Conservation (phyloP, 768 basidiomycete species). For the Tephrocybe sp. region DNA sequence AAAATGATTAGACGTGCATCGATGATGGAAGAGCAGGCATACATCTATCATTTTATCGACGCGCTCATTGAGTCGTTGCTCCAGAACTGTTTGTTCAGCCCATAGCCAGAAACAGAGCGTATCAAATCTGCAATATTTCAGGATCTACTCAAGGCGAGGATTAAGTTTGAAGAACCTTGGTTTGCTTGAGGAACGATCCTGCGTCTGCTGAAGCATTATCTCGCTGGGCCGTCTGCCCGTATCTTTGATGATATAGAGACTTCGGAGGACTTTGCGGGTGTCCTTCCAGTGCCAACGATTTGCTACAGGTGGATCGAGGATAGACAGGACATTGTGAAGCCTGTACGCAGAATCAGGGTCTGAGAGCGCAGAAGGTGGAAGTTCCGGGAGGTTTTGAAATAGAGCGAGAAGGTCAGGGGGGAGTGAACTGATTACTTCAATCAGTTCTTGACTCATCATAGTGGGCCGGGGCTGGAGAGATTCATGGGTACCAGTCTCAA, state of each 20-base stretch:
- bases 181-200: slow-evolving; percentile 25
- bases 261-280: slow-evolving; percentile 84
- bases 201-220: slow-evolving; percentile 61
- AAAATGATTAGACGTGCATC: neutral
- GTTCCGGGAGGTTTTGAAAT: slow-evolving; percentile 56
- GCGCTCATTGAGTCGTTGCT: slow-evolving; percentile 68
- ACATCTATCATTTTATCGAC: slow-evolving; percentile 92
- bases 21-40: slow-evolving; percentile 10
- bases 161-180: slow-evolving; percentile 46
- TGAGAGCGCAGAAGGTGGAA: slow-evolving; percentile 52
- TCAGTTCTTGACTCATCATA: slow-evolving; percentile 27
- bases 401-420: slow-evolving; percentile 45
- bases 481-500: slow-evolving; percentile 18
- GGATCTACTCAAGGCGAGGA: slow-evolving; percentile 2
- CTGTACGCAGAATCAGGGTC: slow-evolving; percentile 56
- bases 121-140: slow-evolving; percentile 54
- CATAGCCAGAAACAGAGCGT: slow-evolving; percentile 92
- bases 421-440: slow-evolving; percentile 39
- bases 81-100: slow-evolving; percentile 60
- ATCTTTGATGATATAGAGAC: slow-evolving; percentile 73
- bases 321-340: slow-evolving; percentile 63
- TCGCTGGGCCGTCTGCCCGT: slow-evolving; percentile 64
- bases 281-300: slow-evolving; percentile 96
- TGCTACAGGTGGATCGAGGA: slow-evolving; percentile 72
- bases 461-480: slow-evolving; percentile 11